Evolutionary conservation across 2,329 filamentous ascomycete species (phyloP).

Genomic region (Phoma sp.): DNA sequence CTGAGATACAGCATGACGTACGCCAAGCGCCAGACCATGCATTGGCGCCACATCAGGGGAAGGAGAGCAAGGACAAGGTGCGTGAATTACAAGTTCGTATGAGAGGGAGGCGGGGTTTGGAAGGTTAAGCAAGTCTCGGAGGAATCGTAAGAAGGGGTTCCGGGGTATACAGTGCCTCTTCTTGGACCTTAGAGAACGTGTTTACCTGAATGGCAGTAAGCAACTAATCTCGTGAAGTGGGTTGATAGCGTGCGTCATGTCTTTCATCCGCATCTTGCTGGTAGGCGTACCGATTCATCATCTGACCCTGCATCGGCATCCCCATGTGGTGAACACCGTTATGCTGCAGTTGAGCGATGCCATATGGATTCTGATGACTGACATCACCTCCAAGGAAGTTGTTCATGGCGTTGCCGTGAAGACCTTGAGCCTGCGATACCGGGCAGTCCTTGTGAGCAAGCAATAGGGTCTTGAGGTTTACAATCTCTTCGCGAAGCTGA

Average conservation of each 20-base stretch:
- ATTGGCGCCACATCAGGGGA: conserved; percentile 28
- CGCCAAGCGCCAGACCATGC: conserved; percentile 41
- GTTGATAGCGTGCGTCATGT: conserved; percentile 36
- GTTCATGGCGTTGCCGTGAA: conserved; percentile 60
- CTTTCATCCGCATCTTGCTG: conserved; percentile 35
- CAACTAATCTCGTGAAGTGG: conserved; percentile 30
- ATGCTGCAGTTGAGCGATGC: conserved; percentile 52
- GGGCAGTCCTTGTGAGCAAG: conserved; percentile 96
- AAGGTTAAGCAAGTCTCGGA: background rate
- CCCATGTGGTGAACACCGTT: conserved; percentile 50
- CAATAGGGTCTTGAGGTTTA: conserved; percentile 90
- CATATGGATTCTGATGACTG: conserved; percentile 56
- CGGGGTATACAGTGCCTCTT: background rate
- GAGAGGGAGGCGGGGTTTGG: conserved; percentile 15
- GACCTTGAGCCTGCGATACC: conserved; percentile 83
- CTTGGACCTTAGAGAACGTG: conserved; percentile 18
- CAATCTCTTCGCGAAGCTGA: conserved; percentile 86
- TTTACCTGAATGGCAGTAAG: conserved; percentile 43
- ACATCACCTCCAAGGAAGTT: conserved; percentile 55
- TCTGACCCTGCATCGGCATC: conserved; percentile 48
- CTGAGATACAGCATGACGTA: conserved; percentile 32
- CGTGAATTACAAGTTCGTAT: conserved; percentile 39
- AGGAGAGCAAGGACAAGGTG: conserved; percentile 31
- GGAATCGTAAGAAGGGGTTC: background rate
- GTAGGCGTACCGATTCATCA: conserved; percentile 48